Evolutionary conservation across 2,329 filamentous ascomycete genomes (phyloP).

Genomic region (Colletotrichum caudatum): DNA sequence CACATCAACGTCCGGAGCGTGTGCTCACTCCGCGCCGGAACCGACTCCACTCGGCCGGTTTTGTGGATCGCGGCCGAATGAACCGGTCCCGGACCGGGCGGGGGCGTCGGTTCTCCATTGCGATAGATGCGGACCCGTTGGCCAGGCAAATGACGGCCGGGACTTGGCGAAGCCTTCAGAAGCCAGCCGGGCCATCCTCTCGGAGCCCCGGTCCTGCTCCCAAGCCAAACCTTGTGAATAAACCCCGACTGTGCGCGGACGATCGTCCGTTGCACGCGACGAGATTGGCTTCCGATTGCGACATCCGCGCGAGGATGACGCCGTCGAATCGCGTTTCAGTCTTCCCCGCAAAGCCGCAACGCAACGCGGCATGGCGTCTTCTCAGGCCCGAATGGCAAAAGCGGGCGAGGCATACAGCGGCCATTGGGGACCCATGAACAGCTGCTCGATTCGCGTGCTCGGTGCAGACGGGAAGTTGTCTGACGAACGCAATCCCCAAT

Average conservation of each 20-base stretch:
- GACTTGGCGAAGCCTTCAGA: no score
- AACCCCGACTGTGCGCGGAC: neutral
- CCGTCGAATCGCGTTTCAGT: constrained; percentile 28
- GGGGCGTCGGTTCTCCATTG: neutral
- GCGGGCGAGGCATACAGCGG: neutral
- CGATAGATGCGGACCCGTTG: neutral
- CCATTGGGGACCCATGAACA: neutral
- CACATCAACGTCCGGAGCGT: neutral
- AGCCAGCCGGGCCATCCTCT: neutral
- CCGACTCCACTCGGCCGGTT: neutral
- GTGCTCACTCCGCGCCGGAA: neutral
- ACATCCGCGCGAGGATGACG: constrained; percentile 27
- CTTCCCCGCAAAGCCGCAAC: constrained; percentile 29
- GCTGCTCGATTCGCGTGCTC: neutral
- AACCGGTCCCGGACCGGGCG: neutral
- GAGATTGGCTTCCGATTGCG: constrained; percentile 25
- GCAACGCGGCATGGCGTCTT: constrained; percentile 29
- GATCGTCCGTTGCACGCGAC: no score
- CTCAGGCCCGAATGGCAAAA: constrained; percentile 21
- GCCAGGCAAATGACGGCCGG: neutral
- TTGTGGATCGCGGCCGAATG: neutral
- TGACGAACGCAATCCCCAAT: constrained; percentile 25
- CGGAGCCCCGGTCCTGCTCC: neutral
- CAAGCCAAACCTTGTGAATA: neutral
- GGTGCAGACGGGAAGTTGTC: neutral